A percentile compares a stretch with the other conserved stretches of the same genome.
These are phyloP conservation scores for Dryadomyces quercivorus DNA, from an alignment of 2,329 filamentous ascomycete species.

Conservation along the genomic window DNA sequence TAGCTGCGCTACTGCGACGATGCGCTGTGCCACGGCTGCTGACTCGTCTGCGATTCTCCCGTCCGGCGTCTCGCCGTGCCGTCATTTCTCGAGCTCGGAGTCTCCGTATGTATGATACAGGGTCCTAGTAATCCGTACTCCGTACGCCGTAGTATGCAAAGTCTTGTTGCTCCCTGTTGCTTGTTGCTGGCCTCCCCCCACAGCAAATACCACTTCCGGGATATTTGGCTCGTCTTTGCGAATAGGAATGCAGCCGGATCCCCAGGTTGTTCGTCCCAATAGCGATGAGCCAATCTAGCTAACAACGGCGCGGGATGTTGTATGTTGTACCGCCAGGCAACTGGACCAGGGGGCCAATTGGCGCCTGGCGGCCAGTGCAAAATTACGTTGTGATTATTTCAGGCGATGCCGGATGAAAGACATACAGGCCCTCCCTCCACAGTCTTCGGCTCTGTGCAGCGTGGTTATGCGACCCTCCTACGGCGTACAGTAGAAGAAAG, in stretches of 20 bases:
- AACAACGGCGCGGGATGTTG: constrained; percentile 1
- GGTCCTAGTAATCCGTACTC: no score
- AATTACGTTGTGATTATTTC: neutral
- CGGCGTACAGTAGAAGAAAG: neutral
- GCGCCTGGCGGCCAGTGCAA: no score
- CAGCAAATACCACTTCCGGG: constrained; percentile 6
- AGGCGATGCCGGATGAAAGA: neutral
- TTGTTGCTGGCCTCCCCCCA: neutral
- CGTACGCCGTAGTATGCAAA: neutral
- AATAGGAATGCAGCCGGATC: constrained; percentile 9
- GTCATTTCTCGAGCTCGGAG: neutral
- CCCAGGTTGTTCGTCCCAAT: constrained; percentile 12
- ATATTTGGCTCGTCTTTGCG: constrained; percentile 9
- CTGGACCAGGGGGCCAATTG: no score
- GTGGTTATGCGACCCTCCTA: neutral
- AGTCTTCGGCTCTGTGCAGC: no score
- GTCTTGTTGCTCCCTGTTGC: neutral
- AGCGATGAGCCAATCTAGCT: constrained; percentile 3
- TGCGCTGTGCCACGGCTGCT: neutral
- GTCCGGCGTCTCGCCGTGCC: no score
- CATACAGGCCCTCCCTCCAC: neutral
- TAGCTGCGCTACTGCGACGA: neutral
- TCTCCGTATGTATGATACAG: neutral
- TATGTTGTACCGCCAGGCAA: neutral
- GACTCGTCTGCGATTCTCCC: no score